A percentile compares a stretch with the other conserved stretches of the same genome.
phyloP scores from a whole-genome alignment of 2,329 filamentous ascomycete genomes.

The Aspergillus sp. region DNA sequence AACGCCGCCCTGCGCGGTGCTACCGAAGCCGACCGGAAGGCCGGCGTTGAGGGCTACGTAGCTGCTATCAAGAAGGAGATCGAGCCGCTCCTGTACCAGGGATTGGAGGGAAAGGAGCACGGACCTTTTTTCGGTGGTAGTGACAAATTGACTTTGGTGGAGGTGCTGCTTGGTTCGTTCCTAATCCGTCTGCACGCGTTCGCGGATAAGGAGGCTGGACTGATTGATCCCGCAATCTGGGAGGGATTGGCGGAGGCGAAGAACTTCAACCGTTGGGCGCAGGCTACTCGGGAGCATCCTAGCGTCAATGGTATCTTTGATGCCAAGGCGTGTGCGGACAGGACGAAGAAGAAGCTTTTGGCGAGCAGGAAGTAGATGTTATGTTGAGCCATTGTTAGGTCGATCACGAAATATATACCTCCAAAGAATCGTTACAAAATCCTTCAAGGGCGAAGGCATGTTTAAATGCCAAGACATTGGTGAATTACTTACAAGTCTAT shows the following conservation, averaged over 20 bases:
- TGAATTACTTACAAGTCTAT: too few species aligned
- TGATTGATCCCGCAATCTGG: slow-evolving; percentile 52
- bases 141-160: slow-evolving; percentile 68
- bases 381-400: background rate
- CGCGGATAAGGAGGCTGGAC: slow-evolving; percentile 54
- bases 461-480: too few species aligned
- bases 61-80: slow-evolving; percentile 67
- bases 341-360: slow-evolving; percentile 47
- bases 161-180: slow-evolving; percentile 62
- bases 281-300: slow-evolving; percentile 60
- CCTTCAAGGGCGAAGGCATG: too few species aligned
- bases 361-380: background rate
- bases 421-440: background rate
- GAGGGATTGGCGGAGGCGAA: slow-evolving; percentile 55
- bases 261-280: slow-evolving; percentile 69
- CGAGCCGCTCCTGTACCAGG: slow-evolving; percentile 65
- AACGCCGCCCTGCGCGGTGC: slow-evolving; percentile 53
- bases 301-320: slow-evolving; percentile 68
- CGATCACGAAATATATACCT: background rate
- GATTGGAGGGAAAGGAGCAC: slow-evolving; percentile 35
- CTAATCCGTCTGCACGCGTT: slow-evolving; percentile 61
- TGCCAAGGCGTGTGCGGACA: slow-evolving; percentile 51
- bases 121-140: slow-evolving; percentile 67
- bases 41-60: slow-evolving; percentile 55
- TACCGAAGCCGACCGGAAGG: slow-evolving; percentile 53